phyloP scores from a whole-genome alignment of 2,329 filamentous ascomycete genomes.

The Tolypocladium album region DNA sequence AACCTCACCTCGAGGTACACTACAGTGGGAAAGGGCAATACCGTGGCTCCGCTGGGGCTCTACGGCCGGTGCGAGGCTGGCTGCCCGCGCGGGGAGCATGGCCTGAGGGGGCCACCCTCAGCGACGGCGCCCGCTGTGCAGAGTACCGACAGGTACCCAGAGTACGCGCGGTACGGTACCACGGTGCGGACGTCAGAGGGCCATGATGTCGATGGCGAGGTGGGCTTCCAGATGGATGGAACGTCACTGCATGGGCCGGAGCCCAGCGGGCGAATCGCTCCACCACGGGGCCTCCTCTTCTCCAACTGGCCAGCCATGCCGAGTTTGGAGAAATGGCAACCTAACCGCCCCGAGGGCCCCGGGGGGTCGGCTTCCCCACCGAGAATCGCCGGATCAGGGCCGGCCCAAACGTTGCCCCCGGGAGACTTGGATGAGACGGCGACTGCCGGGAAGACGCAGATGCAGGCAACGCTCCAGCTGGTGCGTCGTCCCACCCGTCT shows the following conservation, averaged over 20 bases:
- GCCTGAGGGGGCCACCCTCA: not conserved
- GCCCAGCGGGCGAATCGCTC: not conserved
- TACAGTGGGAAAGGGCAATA: too few species aligned
- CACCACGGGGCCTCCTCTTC: not conserved
- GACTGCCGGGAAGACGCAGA: not conserved
- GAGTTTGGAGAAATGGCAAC: not conserved
- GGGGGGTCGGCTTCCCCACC: not conserved
- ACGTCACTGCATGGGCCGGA: conserved; percentile 10
- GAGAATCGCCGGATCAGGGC: conserved; percentile 1
- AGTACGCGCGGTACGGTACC: too few species aligned
- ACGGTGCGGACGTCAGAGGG: too few species aligned
- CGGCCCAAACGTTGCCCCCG: conserved; percentile 2
- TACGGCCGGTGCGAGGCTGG: not conserved
- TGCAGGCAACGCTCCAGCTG: not conserved
- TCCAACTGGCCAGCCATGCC: not conserved
- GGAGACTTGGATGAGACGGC: not conserved
- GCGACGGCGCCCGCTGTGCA: too few species aligned
- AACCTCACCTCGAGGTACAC: too few species aligned
- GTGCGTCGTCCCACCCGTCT: not conserved
- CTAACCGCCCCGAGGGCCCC: not conserved
- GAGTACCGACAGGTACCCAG: too few species aligned
- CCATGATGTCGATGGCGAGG: not conserved
- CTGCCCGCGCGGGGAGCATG: not conserved
- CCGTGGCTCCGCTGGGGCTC: not conserved
- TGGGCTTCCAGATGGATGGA: conserved; percentile 7